Evolutionary conservation across 768 basidiomycete genomes (phyloP).

Genomic region (Cubamyces sp.): DNA sequence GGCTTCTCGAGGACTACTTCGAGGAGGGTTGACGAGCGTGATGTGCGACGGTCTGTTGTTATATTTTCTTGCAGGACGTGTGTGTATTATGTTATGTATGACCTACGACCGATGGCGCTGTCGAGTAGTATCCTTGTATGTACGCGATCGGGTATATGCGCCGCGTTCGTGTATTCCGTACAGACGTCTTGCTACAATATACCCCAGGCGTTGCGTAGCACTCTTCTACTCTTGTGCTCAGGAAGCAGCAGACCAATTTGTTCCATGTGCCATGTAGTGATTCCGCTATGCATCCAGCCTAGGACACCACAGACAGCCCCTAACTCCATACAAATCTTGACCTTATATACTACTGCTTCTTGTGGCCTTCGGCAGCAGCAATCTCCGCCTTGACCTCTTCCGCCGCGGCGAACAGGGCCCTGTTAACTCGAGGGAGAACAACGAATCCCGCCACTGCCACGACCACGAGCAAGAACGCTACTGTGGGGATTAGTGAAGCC

Average conservation of each 20-base stretch:
- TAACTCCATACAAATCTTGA: background rate
- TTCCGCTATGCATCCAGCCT: too few species aligned
- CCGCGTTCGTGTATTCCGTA: background rate
- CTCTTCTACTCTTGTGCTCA: background rate
- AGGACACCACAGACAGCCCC: too few species aligned
- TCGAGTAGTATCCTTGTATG: too few species aligned
- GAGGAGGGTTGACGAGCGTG: too few species aligned
- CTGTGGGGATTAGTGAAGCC: constrained; percentile 47
- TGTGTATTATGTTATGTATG: background rate
- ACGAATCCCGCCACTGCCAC: constrained; percentile 31
- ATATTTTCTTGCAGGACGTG: background rate
- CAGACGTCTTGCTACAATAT: background rate
- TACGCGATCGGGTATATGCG: too few species aligned
- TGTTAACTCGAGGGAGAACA: constrained; percentile 25
- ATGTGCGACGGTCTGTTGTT: too few species aligned
- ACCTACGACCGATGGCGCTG: too few species aligned
- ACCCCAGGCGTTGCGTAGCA: background rate
- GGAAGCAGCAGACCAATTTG: too few species aligned
- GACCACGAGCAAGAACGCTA: constrained; percentile 36
- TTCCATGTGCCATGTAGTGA: too few species aligned
- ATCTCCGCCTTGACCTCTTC: constrained; percentile 24
- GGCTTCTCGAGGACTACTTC: background rate
- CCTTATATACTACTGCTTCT: background rate
- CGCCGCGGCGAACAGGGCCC: constrained; percentile 20
- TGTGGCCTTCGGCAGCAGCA: background rate